Evolutionary conservation across 129 eudicot genomes (phyloP).

Genomic region (Flaveria linearis): DNA sequence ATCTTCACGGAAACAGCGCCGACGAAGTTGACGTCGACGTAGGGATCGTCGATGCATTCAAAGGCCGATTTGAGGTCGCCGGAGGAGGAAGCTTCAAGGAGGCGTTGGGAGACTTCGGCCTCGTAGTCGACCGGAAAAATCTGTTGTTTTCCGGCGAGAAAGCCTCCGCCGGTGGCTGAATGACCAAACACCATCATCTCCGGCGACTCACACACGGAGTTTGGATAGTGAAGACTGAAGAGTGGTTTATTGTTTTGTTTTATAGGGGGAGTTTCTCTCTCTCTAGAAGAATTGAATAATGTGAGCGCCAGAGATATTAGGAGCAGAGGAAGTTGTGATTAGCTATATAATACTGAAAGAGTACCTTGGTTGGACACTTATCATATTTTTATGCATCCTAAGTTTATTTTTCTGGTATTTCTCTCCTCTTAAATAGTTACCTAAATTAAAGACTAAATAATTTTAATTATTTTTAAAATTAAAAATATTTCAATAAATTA

Average conservation of each 20-base stretch:
- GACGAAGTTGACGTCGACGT: slow-evolving; percentile 76
- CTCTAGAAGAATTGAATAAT: slow-evolving; percentile 57
- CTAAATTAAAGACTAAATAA: too few species aligned
- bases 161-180: slow-evolving; percentile 51
- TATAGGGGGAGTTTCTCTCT: slow-evolving; percentile 13
- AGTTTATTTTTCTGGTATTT: too few species aligned
- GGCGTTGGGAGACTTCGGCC: slow-evolving; percentile 75
- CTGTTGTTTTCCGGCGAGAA: slow-evolving; percentile 58
- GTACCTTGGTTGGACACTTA: too few species aligned
- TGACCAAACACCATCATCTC: slow-evolving; percentile 75
- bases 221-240: not conserved
- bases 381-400: too few species aligned
- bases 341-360: not conserved
- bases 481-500: too few species aligned
- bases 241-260: slow-evolving; percentile 26
- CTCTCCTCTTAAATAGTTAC: too few species aligned
- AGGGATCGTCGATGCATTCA: slow-evolving; percentile 69
- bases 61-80: slow-evolving; percentile 52
- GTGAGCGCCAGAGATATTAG: slow-evolving; percentile 69
- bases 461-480: too few species aligned
- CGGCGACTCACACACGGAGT: slow-evolving; percentile 23
- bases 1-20: slow-evolving; percentile 66
- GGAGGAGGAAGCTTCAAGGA: slow-evolving; percentile 53
- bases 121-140: slow-evolving; percentile 83
- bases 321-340: slow-evolving; percentile 20